phyloP scores from a whole-genome alignment of 192 early-diverging fungal species.

The Backusella tuberculispora region DNA sequence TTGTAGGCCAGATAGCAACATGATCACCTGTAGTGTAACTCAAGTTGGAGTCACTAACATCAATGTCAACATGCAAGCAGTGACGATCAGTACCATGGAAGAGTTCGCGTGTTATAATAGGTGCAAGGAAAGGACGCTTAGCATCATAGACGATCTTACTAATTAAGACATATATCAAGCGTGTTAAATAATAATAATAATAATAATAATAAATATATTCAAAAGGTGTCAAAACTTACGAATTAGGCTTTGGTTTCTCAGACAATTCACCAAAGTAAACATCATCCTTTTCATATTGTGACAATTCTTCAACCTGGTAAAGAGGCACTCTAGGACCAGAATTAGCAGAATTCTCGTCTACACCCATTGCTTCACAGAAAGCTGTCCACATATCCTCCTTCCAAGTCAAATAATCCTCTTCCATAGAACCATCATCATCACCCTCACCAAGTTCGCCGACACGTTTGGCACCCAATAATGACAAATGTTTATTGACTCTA shows the following conservation, averaged over 20 bases:
- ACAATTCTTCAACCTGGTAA: conserved; percentile 60
- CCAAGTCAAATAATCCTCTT: conserved; percentile 97
- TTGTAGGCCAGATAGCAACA: conserved; percentile 89
- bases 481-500: conserved; percentile 67
- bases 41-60: conserved; percentile 81
- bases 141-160: conserved; percentile 72
- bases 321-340: conserved; percentile 25
- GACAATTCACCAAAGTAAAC: conserved; percentile 57
- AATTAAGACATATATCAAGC: neutral
- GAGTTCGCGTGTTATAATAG: conserved; percentile 69
- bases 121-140: conserved; percentile 85
- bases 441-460: conserved; percentile 88
- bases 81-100: conserved; percentile 75
- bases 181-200: conserved; percentile 14
- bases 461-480: conserved; percentile 76
- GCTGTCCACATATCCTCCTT: conserved; percentile 83
- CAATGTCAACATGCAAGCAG: conserved; percentile 93
- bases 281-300: conserved; percentile 36
- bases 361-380: conserved; percentile 73
- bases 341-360: conserved; percentile 52
- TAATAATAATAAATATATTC: neutral
- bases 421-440: conserved; percentile 94
- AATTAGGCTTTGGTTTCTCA: conserved; percentile 36
- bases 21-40: conserved; percentile 94
- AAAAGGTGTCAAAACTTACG: conserved; percentile 16